A percentile compares a stretch with the other conserved stretches of the same genome.
phyloP scores from a whole-genome alignment of 345 rosid genomes.

The Chamaenerion angustifolium region DNA sequence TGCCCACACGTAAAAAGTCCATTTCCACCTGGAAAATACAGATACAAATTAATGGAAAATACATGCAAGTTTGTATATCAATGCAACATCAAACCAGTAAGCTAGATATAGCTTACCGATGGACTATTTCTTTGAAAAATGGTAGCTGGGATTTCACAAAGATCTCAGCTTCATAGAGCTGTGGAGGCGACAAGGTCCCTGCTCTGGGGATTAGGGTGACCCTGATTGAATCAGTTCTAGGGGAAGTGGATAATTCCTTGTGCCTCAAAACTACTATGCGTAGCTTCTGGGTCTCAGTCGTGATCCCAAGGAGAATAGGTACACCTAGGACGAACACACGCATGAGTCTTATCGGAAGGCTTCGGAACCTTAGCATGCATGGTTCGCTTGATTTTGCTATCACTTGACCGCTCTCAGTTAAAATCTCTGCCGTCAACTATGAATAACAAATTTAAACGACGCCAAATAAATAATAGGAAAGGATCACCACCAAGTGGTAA shows the following conservation, averaged over 20 bases:
- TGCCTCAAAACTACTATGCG: slow-evolving; percentile 25
- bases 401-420: slow-evolving; percentile 30
- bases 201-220: slow-evolving; percentile 51
- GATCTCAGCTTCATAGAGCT: slow-evolving; percentile 52
- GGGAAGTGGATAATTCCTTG: slow-evolving; percentile 32
- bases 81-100: no score
- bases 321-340: slow-evolving; percentile 39
- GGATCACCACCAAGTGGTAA: no score
- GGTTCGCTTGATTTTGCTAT: slow-evolving; percentile 55
- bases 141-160: slow-evolving; percentile 44
- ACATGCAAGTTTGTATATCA: no score
- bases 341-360: slow-evolving; percentile 45
- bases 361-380: slow-evolving; percentile 52
- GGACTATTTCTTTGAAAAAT: slow-evolving; percentile 42
- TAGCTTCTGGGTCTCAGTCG: slow-evolving; percentile 54
- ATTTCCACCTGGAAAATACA: slow-evolving; percentile 39
- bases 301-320: slow-evolving; percentile 48
- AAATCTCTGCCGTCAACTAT: slow-evolving; percentile 54
- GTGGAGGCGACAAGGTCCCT: slow-evolving; percentile 39
- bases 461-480: no score
- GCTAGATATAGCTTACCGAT: neutral
- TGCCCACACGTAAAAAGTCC: slow-evolving; percentile 64
- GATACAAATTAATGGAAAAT: no score
- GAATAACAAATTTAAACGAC: no score
- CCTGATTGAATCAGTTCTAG: slow-evolving; percentile 41